These are phyloP conservation scores for Globisporangium mamillatum DNA, from an alignment of 352 stramenopile genomes.

Conservation along the genomic window DNA sequence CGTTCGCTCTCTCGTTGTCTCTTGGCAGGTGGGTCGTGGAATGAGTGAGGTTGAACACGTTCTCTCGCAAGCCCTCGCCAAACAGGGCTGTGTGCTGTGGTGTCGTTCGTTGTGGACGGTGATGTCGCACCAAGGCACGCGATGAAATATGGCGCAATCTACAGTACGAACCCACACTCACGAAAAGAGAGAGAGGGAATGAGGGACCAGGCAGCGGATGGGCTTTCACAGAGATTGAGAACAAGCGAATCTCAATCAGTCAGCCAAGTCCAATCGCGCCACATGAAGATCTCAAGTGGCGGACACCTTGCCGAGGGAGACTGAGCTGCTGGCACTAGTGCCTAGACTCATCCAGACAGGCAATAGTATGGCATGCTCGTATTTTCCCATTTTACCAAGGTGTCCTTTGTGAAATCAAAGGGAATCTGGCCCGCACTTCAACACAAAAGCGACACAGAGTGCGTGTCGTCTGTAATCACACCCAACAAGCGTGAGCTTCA, in stretches of 20 bases:
- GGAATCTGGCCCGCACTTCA: not conserved
- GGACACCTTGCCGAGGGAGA: too few species aligned
- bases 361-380: not conserved
- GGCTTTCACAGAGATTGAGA: not conserved
- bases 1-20: conserved; percentile 5
- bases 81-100: not conserved
- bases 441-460: not conserved
- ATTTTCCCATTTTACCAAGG: not conserved
- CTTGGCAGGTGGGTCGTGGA: not conserved
- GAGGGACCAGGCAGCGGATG: not conserved
- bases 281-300: not conserved
- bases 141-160: conserved; percentile 12
- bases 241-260: not conserved
- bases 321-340: not conserved
- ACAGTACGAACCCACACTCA: conserved; percentile 12
- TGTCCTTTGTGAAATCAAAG: not conserved
- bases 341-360: not conserved
- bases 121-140: conserved; percentile 17
- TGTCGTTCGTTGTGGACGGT: conserved; percentile 7
- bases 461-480: not conserved
- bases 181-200: conserved; percentile 4
- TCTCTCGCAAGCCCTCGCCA: not conserved
- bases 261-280: not conserved
- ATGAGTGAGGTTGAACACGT: not conserved
- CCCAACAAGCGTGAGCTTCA: not conserved